Conservation (phyloP, 1,284 basidiomycete species). For the Mycosarcoma mackinlayi region DNA sequence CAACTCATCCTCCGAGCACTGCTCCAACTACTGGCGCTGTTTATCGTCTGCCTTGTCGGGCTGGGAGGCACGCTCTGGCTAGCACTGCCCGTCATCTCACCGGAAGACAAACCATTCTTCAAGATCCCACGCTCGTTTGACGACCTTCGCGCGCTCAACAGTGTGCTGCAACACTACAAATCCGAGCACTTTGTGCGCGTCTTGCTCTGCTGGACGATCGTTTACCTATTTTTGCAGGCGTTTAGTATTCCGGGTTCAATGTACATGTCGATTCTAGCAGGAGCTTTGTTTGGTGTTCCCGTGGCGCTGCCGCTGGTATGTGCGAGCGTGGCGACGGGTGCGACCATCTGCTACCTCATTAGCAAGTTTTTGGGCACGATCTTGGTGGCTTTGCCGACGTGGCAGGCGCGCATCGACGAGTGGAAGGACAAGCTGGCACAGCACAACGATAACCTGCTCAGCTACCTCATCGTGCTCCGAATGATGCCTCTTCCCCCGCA, state of each 20-base stretch:
- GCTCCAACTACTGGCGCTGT: constrained; percentile 42
- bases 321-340: constrained; percentile 88
- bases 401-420: constrained; percentile 79
- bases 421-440: constrained; percentile 81
- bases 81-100: constrained; percentile 52
- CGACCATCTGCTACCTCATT: constrained; percentile 90
- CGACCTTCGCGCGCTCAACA: constrained; percentile 67
- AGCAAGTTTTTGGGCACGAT: constrained; percentile 80
- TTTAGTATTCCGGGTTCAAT: constrained; percentile 97
- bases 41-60: constrained; percentile 50
- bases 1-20: constrained; percentile 47
- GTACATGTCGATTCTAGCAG: constrained; percentile 96
- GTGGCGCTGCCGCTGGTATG: constrained; percentile 90
- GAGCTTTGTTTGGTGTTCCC: constrained; percentile 94
- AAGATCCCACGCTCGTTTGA: constrained; percentile 69
- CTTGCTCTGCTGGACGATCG: constrained; percentile 69
- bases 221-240: constrained; percentile 93
- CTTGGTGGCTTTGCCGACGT: constrained; percentile 74
- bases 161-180: constrained; percentile 69
- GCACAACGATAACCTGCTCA: constrained; percentile 82
- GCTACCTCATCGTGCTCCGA: constrained; percentile 82
- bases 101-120: constrained; percentile 51
- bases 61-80: constrained; percentile 53
- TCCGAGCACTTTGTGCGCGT: constrained; percentile 67
- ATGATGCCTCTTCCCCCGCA: constrained; percentile 93